Evolutionary conservation across 805 yeast genomes (phyloP).

Genomic region (Schizosaccharomyces japonicus): DNA sequence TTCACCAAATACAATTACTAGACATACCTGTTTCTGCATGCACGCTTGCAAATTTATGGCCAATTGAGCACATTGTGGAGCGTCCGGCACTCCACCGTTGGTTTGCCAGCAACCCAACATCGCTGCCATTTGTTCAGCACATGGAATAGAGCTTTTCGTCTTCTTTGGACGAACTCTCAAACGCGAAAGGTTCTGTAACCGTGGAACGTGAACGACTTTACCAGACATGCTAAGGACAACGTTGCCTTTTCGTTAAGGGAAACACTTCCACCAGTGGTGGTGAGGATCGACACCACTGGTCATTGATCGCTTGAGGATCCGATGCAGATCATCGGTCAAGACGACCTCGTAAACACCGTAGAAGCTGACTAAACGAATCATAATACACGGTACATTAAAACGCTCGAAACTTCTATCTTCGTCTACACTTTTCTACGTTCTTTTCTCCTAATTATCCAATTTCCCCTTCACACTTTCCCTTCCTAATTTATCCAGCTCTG

Average conservation of each 20-base stretch:
- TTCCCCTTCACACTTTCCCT: too few species aligned
- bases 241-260: too few species aligned
- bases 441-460: too few species aligned
- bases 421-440: too few species aligned
- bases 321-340: too few species aligned
- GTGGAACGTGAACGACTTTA: background rate
- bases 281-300: too few species aligned
- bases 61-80: background rate
- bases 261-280: too few species aligned
- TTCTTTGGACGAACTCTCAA: background rate
- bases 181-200: background rate
- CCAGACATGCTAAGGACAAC: background rate
- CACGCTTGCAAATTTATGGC: background rate
- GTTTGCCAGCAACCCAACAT: conserved; percentile 2
- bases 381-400: too few species aligned
- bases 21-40: background rate
- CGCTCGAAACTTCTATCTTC: too few species aligned
- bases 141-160: background rate
- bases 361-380: too few species aligned
- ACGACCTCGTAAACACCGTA: too few species aligned
- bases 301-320: too few species aligned
- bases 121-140: conserved; percentile 2
- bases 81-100: background rate
- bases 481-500: background rate
- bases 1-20: background rate